These are phyloP conservation scores for Yamadazyma taylorii DNA, from an alignment of 1,139 yeast genomes.

Conservation along the genomic window DNA sequence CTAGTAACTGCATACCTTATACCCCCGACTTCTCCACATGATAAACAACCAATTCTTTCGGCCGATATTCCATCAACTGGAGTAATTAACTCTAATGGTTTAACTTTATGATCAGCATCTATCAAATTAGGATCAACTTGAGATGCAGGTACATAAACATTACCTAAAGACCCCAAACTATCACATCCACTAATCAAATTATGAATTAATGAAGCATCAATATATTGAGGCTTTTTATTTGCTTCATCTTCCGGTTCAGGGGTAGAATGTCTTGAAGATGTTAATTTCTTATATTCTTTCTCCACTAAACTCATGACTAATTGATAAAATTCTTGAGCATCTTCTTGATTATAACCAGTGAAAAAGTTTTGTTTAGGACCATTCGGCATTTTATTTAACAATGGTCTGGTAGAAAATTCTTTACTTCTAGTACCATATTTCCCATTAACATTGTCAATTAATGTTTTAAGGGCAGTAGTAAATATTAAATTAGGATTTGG, in stretches of 20 bases:
- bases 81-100: slow-evolving; percentile 63
- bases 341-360: slow-evolving; percentile 86
- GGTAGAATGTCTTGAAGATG: slow-evolving; percentile 11
- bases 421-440: slow-evolving; percentile 53
- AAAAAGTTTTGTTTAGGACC: slow-evolving; percentile 77
- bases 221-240: slow-evolving; percentile 16
- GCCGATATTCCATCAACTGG: slow-evolving; percentile 90
- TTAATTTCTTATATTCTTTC: slow-evolving; percentile 48
- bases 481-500: slow-evolving; percentile 43
- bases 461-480: slow-evolving; percentile 50
- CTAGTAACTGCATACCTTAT: slow-evolving; percentile 78
- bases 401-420: slow-evolving; percentile 65
- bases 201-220: slow-evolving; percentile 23
- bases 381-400: slow-evolving; percentile 72
- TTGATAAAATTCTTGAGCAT: slow-evolving; percentile 93
- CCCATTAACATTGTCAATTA: slow-evolving; percentile 56
- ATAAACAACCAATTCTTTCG: slow-evolving; percentile 83
- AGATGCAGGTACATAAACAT: slow-evolving; percentile 66
- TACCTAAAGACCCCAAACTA: slow-evolving; percentile 55
- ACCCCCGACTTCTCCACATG: slow-evolving; percentile 93
- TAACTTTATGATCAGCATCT: slow-evolving; percentile 39
- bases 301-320: slow-evolving; percentile 73
- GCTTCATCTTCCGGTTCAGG: slow-evolving; percentile 24
- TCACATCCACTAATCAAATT: slow-evolving; percentile 47
- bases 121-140: slow-evolving; percentile 69